Evolutionary conservation across 495 filamentous ascomycete species (phyloP), one percentile per base, ranked within the genome.

Genomic region (Penicillium verhagenii): DNA sequence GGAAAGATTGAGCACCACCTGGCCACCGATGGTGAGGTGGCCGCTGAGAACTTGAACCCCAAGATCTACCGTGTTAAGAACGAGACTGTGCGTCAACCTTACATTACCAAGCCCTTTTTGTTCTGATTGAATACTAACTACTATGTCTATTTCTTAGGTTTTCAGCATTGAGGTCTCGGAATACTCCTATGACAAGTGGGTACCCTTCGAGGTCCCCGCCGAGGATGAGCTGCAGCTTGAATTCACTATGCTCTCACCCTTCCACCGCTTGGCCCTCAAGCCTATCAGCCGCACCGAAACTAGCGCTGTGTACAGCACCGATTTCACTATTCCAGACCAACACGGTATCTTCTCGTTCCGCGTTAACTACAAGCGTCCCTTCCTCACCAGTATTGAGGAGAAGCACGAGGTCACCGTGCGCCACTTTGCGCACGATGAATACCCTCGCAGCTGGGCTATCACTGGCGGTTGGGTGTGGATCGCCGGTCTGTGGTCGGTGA

Each of bases 311-410:
- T 98, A 85, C 79, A 82, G 82, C 59, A 76, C 84, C 6, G 78
- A 81, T 19, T 96, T 97, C 77, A 86, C 78, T 54, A 77, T 91
- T 10, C 94, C 94, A 7, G 95, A 97, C 66, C 93, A 97, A 72
- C 93, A 97, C 79, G 93, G 93, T 63, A 96, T 97, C 69, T 97
- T 97, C 80, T 91, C 93, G 65, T 96, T 97, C 84, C 83, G 83
- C 67, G 81, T 96, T 65, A 93, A 96, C 80, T 96, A 97, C 80
- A 93, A 92, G 77, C 86, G 94, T 3, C 92, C 95, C 2, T 95
- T 96, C 79, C 67, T 94, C 58, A 92, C 85, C 66, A 87, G 85
- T 67, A 69, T 98, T 47, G 94, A 97, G 64, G 91, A 96, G 80
- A 98, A 97, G 83, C 83, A 87, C 60, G 92, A 91, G 26, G 92